Conservation (phyloP, 495 filamentous ascomycete species). For the Aspergillus mulundensis region DNA sequence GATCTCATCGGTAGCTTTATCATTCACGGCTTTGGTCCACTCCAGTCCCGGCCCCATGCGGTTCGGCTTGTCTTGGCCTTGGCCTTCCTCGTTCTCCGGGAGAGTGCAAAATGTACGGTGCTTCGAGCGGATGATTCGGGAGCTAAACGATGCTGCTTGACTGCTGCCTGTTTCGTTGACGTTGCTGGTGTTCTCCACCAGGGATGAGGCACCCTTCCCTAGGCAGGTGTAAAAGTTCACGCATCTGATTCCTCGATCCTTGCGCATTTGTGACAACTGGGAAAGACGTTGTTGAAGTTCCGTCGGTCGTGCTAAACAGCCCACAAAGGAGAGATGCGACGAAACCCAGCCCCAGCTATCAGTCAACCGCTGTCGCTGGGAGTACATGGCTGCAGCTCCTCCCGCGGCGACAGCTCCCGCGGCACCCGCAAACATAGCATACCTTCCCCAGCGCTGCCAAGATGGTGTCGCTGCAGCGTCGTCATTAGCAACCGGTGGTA, state of each 20-base stretch:
- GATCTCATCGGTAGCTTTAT: conserved; percentile 72
- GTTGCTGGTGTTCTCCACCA: conserved; percentile 29
- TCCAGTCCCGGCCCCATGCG: conserved; percentile 30
- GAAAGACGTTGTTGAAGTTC: conserved; percentile 67
- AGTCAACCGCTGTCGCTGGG: conserved; percentile 72
- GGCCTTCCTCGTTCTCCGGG: conserved; percentile 52
- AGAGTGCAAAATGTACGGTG: conserved; percentile 82
- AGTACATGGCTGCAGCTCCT: conserved; percentile 82
- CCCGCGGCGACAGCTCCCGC: conserved; percentile 78
- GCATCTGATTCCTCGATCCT: conserved; percentile 59
- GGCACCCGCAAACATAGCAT: conserved; percentile 78
- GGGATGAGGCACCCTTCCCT: conserved; percentile 53
- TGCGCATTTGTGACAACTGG: conserved; percentile 51
- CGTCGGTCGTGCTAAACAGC: conserved; percentile 72
- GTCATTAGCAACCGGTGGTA: conserved; percentile 27
- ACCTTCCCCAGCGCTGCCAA: conserved; percentile 73
- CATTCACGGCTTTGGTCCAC: conserved; percentile 70
- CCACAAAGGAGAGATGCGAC: conserved; percentile 93
- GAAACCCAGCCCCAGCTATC: conserved; percentile 74
- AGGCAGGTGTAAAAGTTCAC: conserved; percentile 80
- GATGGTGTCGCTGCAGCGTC: conserved; percentile 54
- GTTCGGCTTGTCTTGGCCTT: conserved; percentile 19
- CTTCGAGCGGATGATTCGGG: conserved; percentile 41
- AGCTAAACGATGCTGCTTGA: conserved; percentile 29
- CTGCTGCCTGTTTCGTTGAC: conserved; percentile 8